phyloP scores from a whole-genome alignment of 202 grass and related monocot genomes.

The Setaria viridis region DNA sequence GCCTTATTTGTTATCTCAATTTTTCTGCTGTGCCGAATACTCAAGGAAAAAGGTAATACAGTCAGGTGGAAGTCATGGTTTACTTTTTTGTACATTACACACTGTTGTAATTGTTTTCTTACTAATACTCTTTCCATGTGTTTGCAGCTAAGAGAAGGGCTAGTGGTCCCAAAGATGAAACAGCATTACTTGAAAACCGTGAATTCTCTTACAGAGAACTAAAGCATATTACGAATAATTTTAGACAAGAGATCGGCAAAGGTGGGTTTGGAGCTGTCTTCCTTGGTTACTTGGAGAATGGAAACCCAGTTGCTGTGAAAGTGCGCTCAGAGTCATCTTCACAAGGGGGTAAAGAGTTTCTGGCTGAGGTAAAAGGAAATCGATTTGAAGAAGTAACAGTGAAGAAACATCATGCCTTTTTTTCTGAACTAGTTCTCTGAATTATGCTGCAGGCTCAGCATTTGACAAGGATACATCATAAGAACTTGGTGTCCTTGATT shows the following conservation, averaged over 20 bases:
- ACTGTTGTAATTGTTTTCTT: neutral
- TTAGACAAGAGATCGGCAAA: conserved; percentile 44
- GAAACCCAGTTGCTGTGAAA: conserved; percentile 51
- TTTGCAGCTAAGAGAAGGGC: conserved; percentile 31
- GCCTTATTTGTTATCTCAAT: conserved; percentile 7
- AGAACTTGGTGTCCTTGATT: conserved; percentile 51
- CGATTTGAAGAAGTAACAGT: neutral
- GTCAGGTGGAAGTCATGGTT: neutral
- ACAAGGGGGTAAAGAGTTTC: conserved; percentile 49
- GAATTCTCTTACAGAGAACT: conserved; percentile 55
- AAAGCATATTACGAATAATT: conserved; percentile 50
- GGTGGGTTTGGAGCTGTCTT: conserved; percentile 53
- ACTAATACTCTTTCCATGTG: conserved; percentile 7
- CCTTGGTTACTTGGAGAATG: conserved; percentile 45
- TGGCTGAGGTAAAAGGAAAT: conserved; percentile 49
- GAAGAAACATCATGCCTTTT: neutral
- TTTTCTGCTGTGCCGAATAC: conserved; percentile 14
- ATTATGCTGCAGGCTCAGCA: conserved; percentile 34
- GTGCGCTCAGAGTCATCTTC: conserved; percentile 42
- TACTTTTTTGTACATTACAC: neutral
- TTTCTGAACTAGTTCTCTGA: conserved; percentile 9
- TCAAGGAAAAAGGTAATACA: conserved; percentile 42
- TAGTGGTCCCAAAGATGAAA: conserved; percentile 30
- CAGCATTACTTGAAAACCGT: conserved; percentile 28
- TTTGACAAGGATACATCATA: conserved; percentile 49